Base-by-base conservation (phyloP, 768 basidiomycete genomes). In the Floccularia luteovirens region DNA sequence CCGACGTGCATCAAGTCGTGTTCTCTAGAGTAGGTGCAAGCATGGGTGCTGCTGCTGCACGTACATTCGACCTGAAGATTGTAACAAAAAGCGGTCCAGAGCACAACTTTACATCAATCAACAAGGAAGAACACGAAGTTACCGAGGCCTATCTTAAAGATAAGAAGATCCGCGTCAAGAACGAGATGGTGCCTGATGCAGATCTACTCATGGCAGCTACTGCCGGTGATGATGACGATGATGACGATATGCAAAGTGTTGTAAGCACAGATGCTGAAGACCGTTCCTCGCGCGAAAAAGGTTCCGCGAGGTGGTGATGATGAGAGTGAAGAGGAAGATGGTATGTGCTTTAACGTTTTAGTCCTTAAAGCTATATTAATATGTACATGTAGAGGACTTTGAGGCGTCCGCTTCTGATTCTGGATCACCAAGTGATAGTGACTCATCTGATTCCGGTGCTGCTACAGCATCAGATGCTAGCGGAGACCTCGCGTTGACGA, bases 1-100 rank as follows among this genome's bases (percentile, higher is more conserved):
- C 77, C 39, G 90, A 96, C 50, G 87, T 98, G 46, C 82, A 89
- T 47, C 83, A 86, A 59, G 85, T 88, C 43, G 72, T 90, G 38
- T 96, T 98, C 71, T 94, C 91, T 6, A 87, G 93, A 42, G 86
- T 98, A 12, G 90, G 94, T 12, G 79, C 85, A 1, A 84, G 82
- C 34, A 78, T 93, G 63, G 79, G 77, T 5, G 78, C 81, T 12
- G 77, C 83, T 16, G 85, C 89, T 1, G 88, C 89, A 1, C 86
- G 88, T 22, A 96, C 94, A 0, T 96, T 98, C 59, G 94, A 98
- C 60, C 68, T 98, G 56, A 82, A 86, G 53, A 83, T 98, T 48
- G 79, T 89, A 34, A 82, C 85, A 20, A 90, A 90, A 62, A 74
- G 68, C 27, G 90, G 87, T 1, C 77, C 87, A 1, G 90, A 94